Conservation (phyloP, 495 filamentous ascomycete genomes). For the Hypomontagnella submonticulosa region DNA sequence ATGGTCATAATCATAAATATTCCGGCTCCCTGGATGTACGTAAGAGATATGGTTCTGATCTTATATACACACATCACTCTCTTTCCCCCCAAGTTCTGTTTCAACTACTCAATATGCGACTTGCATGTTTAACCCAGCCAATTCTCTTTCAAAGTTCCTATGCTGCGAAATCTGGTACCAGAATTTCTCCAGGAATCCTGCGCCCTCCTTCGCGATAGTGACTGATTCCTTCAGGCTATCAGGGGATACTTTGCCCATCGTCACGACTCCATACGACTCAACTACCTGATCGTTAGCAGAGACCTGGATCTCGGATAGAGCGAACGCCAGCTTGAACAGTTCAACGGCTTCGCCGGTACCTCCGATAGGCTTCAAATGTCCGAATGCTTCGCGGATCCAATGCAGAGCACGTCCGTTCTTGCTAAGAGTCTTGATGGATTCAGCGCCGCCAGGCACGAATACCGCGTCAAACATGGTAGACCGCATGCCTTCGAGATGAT, state of each 20-base stretch:
- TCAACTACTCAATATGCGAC: constrained; percentile 38
- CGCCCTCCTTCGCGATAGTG: constrained; percentile 69
- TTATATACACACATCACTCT: no score
- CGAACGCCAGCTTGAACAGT: constrained; percentile 68
- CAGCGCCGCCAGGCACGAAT: constrained; percentile 79
- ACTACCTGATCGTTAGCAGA: constrained; percentile 61
- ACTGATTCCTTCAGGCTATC: constrained; percentile 66
- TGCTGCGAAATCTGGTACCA: constrained; percentile 75
- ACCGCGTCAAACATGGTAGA: constrained; percentile 88
- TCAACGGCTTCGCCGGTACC: constrained; percentile 76
- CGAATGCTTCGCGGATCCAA: constrained; percentile 87
- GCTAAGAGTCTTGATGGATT: constrained; percentile 67
- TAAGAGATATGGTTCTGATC: no score
- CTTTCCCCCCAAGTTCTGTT: no score
- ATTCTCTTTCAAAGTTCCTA: constrained; percentile 75
- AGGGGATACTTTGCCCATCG: constrained; percentile 61
- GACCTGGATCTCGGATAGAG: constrained; percentile 65
- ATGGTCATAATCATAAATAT: no score
- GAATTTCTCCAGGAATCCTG: constrained; percentile 70
- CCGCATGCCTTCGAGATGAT: constrained; percentile 84
- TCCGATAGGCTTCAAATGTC: constrained; percentile 81
- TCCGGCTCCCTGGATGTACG: no score
- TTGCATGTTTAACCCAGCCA: constrained; percentile 69
- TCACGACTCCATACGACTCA: constrained; percentile 78
- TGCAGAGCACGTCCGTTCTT: constrained; percentile 82